Evolutionary conservation across 805 yeast species (phyloP), one percentile per base, ranked within the genome.

Genomic region (Yamadazyma philogaea): DNA sequence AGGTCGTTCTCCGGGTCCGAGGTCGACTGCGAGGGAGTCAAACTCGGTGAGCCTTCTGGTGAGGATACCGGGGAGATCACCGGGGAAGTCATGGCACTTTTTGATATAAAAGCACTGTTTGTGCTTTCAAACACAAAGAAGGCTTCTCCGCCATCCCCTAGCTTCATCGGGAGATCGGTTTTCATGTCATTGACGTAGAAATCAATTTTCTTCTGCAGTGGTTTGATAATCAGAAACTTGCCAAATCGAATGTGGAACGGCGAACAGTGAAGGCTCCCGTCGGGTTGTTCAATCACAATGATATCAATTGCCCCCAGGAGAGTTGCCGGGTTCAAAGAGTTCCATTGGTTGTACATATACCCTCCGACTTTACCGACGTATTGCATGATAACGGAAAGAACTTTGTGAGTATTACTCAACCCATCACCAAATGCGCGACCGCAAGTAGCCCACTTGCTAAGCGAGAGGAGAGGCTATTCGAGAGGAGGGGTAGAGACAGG

Each of bases 201-300:
- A 43, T 85, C 95, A 41, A 91, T 95, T 60, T 87, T 90, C 70
- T 91, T 93, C 62, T 93, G 96, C 15, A 95, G 86, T 11, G 99
- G 99, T 57, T 95, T 80, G 46, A 93, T 70, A 49, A 93, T 74
- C 54, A 90, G 95, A 63, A 93, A 87, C 66, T 88, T 90, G 18
- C 99, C 99, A 66, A 93, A 93, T 43, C 99, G 72, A 28, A 93
- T 88, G 64, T 93, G 99, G 74, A 95, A 93, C 4, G 99, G 99
- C 6, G 96, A 87, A 55, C 98, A 90, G 40, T 86, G 84, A 28
- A 85, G 64, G 20, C 84, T 76, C 28, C 87, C 91, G 58, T 84
- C 81, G 10, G 86, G 85, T 57, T 87, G 95, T 64, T 91, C 96
- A 10, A 93, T 84, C 7, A 90, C 98, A 31, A 93, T 87, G 42